Percentiles rank a stretch among this genome's conserved stretches.
phyloP scores from a whole-genome alignment of 2,329 filamentous ascomycete species.

The Sporothrix sp. region DNA sequence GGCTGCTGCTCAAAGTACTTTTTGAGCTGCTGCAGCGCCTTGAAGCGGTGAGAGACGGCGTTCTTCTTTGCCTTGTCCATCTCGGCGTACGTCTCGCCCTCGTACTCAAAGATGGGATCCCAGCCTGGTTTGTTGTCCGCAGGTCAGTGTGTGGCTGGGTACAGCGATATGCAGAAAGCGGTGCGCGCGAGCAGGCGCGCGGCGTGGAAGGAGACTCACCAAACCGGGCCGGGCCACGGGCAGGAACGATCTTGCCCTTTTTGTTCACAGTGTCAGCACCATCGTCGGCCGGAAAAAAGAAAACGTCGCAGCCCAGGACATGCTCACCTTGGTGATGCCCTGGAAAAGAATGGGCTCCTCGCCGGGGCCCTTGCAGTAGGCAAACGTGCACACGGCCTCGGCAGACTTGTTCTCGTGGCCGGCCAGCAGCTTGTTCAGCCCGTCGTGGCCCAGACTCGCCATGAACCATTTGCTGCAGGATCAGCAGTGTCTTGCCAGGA shows the following conservation, averaged over 20 bases:
- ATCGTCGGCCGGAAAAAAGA: too few relatives aligned
- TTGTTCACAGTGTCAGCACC: too few relatives aligned
- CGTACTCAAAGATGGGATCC: slow-evolving; percentile 93
- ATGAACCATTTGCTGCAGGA: slow-evolving; percentile 82
- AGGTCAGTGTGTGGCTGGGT: too few relatives aligned
- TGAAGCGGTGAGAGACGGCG: slow-evolving; percentile 80
- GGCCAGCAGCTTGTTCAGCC: slow-evolving; percentile 81
- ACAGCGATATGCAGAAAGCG: too few relatives aligned
- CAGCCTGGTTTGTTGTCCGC: slow-evolving; percentile 52
- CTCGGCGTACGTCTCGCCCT: slow-evolving; percentile 84
- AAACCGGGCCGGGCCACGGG: slow-evolving; percentile 71
- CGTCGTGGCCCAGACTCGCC: slow-evolving; percentile 66
- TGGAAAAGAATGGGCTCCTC: slow-evolving; percentile 82
- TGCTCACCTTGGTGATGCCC: slow-evolving; percentile 68
- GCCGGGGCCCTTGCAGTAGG: slow-evolving; percentile 77
- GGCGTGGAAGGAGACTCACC: slow-evolving; percentile 56
- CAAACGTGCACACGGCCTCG: slow-evolving; percentile 93
- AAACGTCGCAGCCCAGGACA: too few relatives aligned
- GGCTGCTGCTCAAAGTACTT: slow-evolving; percentile 56
- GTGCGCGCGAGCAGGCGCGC: too few relatives aligned
- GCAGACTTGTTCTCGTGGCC: slow-evolving; percentile 86
- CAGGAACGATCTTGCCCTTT: slow-evolving; percentile 70
- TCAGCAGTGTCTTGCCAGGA: not conserved
- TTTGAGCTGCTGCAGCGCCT: slow-evolving; percentile 79
- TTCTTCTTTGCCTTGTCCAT: slow-evolving; percentile 89